Base-by-base conservation (phyloP, 108 stramenopile genomes). In the Skeletonema grethae region DNA sequence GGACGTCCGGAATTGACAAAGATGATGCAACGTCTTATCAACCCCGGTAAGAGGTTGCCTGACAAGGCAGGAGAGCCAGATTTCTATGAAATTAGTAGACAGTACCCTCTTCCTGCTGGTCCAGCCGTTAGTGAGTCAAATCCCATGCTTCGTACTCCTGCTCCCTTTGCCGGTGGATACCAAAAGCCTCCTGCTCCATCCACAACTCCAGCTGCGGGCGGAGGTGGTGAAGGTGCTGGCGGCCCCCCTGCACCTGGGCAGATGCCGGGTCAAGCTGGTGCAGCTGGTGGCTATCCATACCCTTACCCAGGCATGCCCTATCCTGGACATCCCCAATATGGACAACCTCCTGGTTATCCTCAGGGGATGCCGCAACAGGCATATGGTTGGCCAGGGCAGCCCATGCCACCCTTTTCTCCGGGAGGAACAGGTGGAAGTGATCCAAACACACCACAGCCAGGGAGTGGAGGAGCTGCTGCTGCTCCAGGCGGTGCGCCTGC, bases 1-100 rank as follows among this genome's bases (percentile, higher is more conserved):
- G 75, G 80, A 18, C 53, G 67, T 9, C 75, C 76, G 4, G 72
- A 75, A 18, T 63, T 82, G 22, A 73, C 76, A 24, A 80, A 62
- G 31, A 38, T 72, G 34, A 78, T 78, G 70, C 45, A 55, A 13
- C 61, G 77, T 16, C 58, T 72, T 16, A 46, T 61, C 28, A 78
- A 78, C 62, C 65, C 70, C 1, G 77, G 77, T 7, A 70, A 72
- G 48, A 60, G 77, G 48, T 41, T 78, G 46, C 77, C 77, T 7
- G 45, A 45, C 4, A 45, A 53, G 13, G 39, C 41, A 10, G 66
- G 28, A 7, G 28, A 67, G 22, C 66, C 69, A 7, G 69, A 70
- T 56, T 70, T 70, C 20, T 70, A 70, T 60, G 69, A 70, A 30
- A 70, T 70, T n/a, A 60, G 58, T 58, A 31, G 69, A 22, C 50